phyloP scores from a whole-genome alignment of 306 rosid species.

The Malus orientalis region DNA sequence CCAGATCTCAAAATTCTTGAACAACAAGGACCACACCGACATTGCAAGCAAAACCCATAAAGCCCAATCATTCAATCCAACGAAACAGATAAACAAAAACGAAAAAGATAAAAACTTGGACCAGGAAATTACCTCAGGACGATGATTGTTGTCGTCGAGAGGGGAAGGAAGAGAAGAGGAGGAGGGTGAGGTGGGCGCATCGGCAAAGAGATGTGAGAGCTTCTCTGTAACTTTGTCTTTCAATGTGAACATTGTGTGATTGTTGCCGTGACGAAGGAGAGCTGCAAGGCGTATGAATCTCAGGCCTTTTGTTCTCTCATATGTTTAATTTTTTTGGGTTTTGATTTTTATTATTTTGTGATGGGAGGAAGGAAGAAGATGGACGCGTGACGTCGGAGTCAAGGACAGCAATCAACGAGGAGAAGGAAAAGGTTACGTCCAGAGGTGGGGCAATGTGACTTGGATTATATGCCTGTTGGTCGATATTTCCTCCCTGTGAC shows the following conservation, averaged over 20 bases:
- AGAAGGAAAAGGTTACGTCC: neutral
- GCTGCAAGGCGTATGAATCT: neutral
- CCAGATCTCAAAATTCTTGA: constrained; percentile 38
- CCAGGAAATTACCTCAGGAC: constrained; percentile 33
- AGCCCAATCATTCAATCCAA: constrained; percentile 7
- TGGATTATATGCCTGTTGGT: too few relatives aligned
- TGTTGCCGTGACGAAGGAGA: neutral
- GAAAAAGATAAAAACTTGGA: neutral
- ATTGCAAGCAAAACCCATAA: constrained; percentile 14
- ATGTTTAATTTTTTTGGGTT: neutral
- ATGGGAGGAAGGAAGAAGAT: neutral
- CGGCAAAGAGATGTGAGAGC: constrained; percentile 52
- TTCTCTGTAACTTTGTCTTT: constrained; percentile 60
- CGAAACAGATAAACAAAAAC: neutral
- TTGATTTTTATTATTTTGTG: neutral
- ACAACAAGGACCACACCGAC: neutral
- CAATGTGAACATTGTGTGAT: constrained; percentile 42
- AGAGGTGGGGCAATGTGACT: neutral
- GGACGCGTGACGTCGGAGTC: constrained; percentile 17
- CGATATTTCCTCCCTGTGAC: neutral
- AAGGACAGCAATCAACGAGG: constrained; percentile 20
- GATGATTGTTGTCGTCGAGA: constrained; percentile 5
- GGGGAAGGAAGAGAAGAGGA: constrained; percentile 14
- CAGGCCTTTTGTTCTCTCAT: neutral
- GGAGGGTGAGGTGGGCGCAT: constrained; percentile 31